Conservation (phyloP, 345 rosid species). For the Citrus unshiu region DNA sequence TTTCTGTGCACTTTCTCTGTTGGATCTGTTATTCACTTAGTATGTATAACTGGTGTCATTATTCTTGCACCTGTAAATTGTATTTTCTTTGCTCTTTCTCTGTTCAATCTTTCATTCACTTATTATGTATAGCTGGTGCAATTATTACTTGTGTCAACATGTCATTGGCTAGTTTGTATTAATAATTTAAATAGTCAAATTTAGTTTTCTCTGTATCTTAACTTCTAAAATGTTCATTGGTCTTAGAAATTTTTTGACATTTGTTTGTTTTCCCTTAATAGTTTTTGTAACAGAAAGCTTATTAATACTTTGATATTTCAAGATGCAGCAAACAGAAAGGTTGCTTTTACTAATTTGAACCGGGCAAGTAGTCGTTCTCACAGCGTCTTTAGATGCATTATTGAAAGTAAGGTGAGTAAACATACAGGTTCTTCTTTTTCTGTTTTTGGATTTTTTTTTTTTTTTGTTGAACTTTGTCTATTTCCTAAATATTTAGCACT, state of each 20-base stretch:
- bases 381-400: constrained; percentile 90
- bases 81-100: too few relatives aligned
- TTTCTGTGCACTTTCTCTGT: not conserved
- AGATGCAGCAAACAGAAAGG: constrained; percentile 97
- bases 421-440: not conserved
- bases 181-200: not conserved
- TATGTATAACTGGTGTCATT: not conserved
- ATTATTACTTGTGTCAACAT: not conserved
- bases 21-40: not conserved
- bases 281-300: not conserved
- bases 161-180: not conserved
- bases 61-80: too few relatives aligned
- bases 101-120: too few relatives aligned
- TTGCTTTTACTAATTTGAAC: constrained; percentile 96
- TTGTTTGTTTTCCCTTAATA: not conserved
- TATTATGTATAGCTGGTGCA: too few relatives aligned
- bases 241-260: not conserved
- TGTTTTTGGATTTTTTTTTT: not conserved
- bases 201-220: not conserved
- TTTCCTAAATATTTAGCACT: not conserved
- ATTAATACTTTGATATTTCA: constrained; percentile 22
- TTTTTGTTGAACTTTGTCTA: not conserved
- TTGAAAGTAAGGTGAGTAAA: constrained; percentile 92
- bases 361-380: constrained; percentile 90
- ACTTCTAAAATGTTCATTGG: not conserved